These are phyloP conservation scores for Hyphodiscus sp. DNA, from an alignment of 2,329 filamentous ascomycete species.

Conservation along the genomic window DNA sequence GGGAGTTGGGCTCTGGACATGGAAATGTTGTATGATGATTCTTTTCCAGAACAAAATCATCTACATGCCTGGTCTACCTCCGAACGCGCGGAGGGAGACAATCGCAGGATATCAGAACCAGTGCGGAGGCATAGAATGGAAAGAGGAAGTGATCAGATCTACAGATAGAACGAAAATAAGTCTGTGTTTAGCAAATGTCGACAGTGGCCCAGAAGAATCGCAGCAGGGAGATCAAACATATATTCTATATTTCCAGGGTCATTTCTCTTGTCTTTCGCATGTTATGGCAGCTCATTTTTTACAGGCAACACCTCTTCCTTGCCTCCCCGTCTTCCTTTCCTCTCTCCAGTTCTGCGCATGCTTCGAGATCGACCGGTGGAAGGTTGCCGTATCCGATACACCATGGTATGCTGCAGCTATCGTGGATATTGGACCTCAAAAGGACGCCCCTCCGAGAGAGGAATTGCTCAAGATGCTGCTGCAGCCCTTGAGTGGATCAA, in stretches of 20 bases:
- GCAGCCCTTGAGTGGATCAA: conserved; percentile 59
- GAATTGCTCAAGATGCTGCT: conserved; percentile 61
- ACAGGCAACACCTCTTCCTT: conserved; percentile 54
- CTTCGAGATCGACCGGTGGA: conserved; percentile 31
- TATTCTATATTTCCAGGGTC: conserved; percentile 52
- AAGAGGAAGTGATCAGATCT: conserved; percentile 53
- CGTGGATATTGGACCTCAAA: conserved; percentile 64
- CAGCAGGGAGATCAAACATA: conserved; percentile 34
- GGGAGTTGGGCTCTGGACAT: conserved; percentile 56
- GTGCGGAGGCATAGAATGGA: conserved; percentile 60
- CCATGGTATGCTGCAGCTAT: conserved; percentile 49
- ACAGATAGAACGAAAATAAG: conserved; percentile 60
- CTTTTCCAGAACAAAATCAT: conserved; percentile 77
- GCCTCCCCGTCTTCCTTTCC: conserved; percentile 49
- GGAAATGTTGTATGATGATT: conserved; percentile 68
- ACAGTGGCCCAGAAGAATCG: neutral
- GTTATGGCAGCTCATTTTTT: conserved; percentile 17
- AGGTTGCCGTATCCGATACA: conserved; percentile 32
- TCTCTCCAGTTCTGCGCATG: conserved; percentile 46
- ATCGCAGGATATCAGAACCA: conserved; percentile 56
- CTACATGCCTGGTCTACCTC: conserved; percentile 71
- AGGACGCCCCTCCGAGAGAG: conserved; percentile 62
- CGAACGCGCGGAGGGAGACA: conserved; percentile 60
- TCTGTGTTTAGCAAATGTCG: conserved; percentile 41
- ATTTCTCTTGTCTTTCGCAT: conserved; percentile 16